These are phyloP conservation scores for Leccinum ponderosum DNA, from an alignment of 1,284 basidiomycete genomes.

Conservation along the genomic window DNA sequence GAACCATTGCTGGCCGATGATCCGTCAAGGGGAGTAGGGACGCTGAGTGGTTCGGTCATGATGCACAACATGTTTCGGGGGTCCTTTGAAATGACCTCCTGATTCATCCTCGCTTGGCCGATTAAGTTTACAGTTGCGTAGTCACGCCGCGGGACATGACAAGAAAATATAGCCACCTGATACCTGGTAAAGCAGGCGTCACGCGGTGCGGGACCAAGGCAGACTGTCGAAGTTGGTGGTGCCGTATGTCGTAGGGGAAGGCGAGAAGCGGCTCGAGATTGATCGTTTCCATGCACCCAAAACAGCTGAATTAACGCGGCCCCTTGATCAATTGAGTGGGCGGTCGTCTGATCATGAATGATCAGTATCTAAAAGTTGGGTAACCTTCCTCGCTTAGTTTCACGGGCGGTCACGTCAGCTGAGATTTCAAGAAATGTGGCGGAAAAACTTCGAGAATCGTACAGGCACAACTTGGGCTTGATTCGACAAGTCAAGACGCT, in stretches of 20 bases:
- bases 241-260: neutral
- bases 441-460: neutral
- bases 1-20: slow-evolving; percentile 26
- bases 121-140: neutral
- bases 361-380: neutral
- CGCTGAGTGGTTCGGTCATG: slow-evolving; percentile 1
- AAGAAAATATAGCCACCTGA: neutral
- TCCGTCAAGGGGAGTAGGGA: neutral
- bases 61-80: neutral
- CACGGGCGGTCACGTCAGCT: neutral
- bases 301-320: neutral
- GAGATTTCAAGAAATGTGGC: neutral
- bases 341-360: neutral
- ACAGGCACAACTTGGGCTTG: neutral
- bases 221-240: neutral
- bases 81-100: neutral
- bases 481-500: too few relatives aligned
- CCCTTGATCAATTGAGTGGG: neutral
- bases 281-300: neutral
- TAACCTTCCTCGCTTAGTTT: neutral
- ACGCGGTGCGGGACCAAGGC: neutral
- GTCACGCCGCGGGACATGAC: neutral
- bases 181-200: neutral
- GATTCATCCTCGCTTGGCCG: neutral
- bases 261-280: neutral